Evolutionary conservation across 2,329 filamentous ascomycete genomes (phyloP).

Genomic region (Passalora sequoiae): DNA sequence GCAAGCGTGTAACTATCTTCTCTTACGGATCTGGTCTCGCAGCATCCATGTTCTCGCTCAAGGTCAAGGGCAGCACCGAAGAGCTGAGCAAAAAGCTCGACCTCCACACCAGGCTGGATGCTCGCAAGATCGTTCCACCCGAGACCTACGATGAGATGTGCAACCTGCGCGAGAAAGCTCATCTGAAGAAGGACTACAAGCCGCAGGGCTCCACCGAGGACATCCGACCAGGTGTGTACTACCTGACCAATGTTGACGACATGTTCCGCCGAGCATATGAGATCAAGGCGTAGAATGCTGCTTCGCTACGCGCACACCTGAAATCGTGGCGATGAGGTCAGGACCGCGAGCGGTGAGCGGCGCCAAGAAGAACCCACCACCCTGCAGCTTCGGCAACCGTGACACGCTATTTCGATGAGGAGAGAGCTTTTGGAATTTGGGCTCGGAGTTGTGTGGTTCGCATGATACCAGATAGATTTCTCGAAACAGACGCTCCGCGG

Average conservation of each 20-base stretch:
- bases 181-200: conserved; percentile 47
- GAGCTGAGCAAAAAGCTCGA: conserved; percentile 46
- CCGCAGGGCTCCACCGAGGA: conserved; percentile 42
- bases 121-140: conserved; percentile 42
- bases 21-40: conserved; percentile 51
- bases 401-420: too few species aligned
- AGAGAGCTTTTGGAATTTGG: too few species aligned
- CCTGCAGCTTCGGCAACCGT: background rate
- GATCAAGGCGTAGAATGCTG: conserved; percentile 42
- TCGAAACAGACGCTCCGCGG: background rate
- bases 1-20: conserved; percentile 50
- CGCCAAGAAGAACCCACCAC: too few species aligned
- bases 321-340: too few species aligned
- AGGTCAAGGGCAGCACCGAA: conserved; percentile 43
- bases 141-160: conserved; percentile 52
- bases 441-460: too few species aligned
- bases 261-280: conserved; percentile 49
- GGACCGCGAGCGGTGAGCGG: too few species aligned
- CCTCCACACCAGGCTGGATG: conserved; percentile 43
- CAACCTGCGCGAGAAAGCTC: conserved; percentile 48
- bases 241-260: conserved; percentile 47
- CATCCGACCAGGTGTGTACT: conserved; percentile 47
- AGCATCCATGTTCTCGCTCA: conserved; percentile 48
- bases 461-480: background rate
- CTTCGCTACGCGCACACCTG: background rate